phyloP scores from a whole-genome alignment of 2,329 filamentous ascomycete genomes.

The Ilyonectria mors-panacis region DNA sequence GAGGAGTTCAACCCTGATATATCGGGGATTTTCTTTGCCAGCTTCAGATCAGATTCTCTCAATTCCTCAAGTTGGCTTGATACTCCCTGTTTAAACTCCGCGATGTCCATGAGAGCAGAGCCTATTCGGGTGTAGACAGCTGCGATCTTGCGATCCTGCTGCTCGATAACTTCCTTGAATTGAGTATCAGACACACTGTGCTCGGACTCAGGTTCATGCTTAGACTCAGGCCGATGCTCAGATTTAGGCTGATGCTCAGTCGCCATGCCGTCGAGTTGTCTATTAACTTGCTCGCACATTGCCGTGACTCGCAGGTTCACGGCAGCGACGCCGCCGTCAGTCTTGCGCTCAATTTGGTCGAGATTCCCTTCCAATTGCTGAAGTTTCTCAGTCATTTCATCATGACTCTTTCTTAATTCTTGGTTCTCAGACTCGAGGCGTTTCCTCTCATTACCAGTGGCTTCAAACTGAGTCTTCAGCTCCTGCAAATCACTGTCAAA shows the following conservation, averaged over 20 bases:
- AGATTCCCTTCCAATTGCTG: constrained; percentile 36
- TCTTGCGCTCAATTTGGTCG: constrained; percentile 43
- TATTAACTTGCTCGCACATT: constrained; percentile 22
- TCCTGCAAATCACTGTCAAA: constrained; percentile 10
- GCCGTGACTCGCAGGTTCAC: constrained; percentile 10
- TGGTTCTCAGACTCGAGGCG: constrained; percentile 23
- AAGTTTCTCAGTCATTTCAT: constrained; percentile 32
- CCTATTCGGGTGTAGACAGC: background rate
- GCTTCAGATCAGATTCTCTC: background rate
- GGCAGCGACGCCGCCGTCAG: constrained; percentile 36
- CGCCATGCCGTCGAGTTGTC: constrained; percentile 3
- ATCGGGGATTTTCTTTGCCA: background rate
- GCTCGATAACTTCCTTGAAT: background rate
- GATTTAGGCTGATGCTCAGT: background rate
- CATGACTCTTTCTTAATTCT: constrained; percentile 30
- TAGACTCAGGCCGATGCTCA: background rate
- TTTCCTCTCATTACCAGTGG: constrained; percentile 1
- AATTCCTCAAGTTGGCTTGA: background rate
- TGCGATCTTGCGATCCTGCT: background rate
- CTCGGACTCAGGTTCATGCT: background rate
- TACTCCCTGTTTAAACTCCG: background rate
- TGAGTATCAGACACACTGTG: background rate
- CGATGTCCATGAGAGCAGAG: background rate
- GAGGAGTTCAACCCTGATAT: background rate
- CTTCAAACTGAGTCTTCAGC: constrained; percentile 19